Conservation (phyloP, 208 protist species). For the Acanthamoeba royreba region DNA sequence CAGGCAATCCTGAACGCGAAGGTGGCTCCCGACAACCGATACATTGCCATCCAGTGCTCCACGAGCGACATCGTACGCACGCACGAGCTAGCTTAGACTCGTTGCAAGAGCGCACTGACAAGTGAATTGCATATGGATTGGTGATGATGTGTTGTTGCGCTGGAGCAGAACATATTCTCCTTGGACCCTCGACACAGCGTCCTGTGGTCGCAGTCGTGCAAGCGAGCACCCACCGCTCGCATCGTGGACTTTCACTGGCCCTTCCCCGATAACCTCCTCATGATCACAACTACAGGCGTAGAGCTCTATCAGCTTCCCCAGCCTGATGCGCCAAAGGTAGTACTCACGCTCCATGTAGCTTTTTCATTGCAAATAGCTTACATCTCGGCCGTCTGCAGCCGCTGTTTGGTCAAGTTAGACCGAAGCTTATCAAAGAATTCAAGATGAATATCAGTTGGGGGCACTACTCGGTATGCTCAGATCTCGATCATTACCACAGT, state of each 20-base stretch:
- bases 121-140: background rate
- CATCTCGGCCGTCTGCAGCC: no score
- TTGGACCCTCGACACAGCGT: background rate
- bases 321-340: background rate
- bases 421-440: background rate
- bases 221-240: background rate
- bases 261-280: background rate
- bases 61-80: background rate
- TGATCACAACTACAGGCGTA: background rate
- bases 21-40: background rate
- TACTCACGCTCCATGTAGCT: background rate
- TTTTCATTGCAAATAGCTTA: no score
- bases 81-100: background rate
- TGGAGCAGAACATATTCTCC: background rate
- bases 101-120: background rate
- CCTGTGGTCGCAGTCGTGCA: background rate
- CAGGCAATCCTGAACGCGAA: background rate
- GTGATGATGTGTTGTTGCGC: background rate
- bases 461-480: background rate
- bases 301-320: conserved; percentile 1
- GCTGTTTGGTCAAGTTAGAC: background rate
- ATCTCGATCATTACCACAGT: background rate
- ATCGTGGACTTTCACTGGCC: conserved; percentile 5
- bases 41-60: background rate
- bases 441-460: background rate